Percentiles rank a stretch among this genome's conserved stretches.
These are phyloP conservation scores for Diaporthe amygdali DNA, from an alignment of 2,329 filamentous ascomycete species.

Conservation along the genomic window DNA sequence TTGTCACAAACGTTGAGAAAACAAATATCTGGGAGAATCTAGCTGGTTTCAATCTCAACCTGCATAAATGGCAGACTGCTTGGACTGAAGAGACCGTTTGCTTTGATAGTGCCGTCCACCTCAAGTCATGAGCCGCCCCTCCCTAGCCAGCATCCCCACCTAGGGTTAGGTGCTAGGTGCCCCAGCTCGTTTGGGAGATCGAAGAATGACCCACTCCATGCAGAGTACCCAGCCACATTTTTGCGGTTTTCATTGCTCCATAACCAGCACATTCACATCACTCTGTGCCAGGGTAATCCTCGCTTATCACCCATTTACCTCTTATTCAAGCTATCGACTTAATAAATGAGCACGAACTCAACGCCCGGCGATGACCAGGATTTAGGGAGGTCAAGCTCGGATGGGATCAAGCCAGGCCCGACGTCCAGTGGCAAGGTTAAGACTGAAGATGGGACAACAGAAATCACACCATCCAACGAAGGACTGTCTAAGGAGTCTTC, in stretches of 20 bases:
- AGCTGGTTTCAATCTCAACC: no score
- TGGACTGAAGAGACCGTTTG: no score
- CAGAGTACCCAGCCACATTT: not conserved
- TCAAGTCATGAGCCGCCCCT: no score
- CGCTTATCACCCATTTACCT: not conserved
- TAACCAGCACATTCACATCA: not conserved
- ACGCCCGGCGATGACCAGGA: not conserved
- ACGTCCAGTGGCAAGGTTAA: not conserved
- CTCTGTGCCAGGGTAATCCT: not conserved
- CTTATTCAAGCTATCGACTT: not conserved
- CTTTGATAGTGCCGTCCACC: no score
- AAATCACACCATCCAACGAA: not conserved
- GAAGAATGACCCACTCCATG: not conserved
- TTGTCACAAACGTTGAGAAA: no score
- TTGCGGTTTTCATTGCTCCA: not conserved
- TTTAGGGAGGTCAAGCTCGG: not conserved
- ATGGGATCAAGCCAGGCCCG: not conserved
- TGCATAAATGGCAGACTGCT: no score
- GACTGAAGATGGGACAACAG: not conserved
- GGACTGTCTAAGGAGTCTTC: not conserved
- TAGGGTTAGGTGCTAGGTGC: not conserved
- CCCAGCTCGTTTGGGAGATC: accelerated
- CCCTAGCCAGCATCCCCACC: no score
- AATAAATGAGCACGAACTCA: not conserved
- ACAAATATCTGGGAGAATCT: no score